phyloP scores from a whole-genome alignment of 371 early-diverging fungal genomes.

The Parasitella parasitica region DNA sequence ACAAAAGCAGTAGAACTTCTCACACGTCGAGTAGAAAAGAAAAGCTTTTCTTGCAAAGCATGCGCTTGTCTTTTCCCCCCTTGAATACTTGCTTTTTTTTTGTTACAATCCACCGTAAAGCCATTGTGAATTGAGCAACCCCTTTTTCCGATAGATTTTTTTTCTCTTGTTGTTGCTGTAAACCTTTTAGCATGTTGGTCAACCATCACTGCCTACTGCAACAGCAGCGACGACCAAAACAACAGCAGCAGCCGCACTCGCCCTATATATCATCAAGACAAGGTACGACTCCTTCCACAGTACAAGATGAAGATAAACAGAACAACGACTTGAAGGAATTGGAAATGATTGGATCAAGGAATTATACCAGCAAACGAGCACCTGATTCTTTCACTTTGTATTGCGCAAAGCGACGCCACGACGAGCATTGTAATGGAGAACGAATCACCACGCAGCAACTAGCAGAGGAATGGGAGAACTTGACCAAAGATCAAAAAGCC shows the following conservation, averaged over 20 bases:
- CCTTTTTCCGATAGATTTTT: neutral
- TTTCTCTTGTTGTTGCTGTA: neutral
- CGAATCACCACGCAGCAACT: conserved; percentile 8
- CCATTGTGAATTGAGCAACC: neutral
- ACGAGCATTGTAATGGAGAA: conserved; percentile 3
- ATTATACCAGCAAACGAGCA: conserved; percentile 4
- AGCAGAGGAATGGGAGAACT: conserved; percentile 13
- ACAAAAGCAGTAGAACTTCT: neutral
- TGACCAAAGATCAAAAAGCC: conserved; percentile 21
- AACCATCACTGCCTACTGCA: neutral
- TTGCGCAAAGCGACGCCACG: conserved; percentile 14
- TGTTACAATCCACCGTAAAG: neutral
- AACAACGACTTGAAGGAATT: neutral
- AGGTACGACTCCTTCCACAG: neutral
- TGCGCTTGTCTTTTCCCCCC: neutral
- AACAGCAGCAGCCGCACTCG: neutral
- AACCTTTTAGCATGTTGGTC: neutral
- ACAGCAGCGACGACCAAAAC: neutral
- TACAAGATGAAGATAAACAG: neutral
- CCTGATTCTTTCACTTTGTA: conserved; percentile 20
- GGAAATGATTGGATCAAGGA: neutral
- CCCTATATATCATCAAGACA: neutral
- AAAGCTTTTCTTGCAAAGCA: too few relatives aligned
- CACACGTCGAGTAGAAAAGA: neutral
- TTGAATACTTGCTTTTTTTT: neutral